Conservation (phyloP, 2,329 filamentous ascomycete species). For the Cephalotrichum gorgonifer region DNA sequence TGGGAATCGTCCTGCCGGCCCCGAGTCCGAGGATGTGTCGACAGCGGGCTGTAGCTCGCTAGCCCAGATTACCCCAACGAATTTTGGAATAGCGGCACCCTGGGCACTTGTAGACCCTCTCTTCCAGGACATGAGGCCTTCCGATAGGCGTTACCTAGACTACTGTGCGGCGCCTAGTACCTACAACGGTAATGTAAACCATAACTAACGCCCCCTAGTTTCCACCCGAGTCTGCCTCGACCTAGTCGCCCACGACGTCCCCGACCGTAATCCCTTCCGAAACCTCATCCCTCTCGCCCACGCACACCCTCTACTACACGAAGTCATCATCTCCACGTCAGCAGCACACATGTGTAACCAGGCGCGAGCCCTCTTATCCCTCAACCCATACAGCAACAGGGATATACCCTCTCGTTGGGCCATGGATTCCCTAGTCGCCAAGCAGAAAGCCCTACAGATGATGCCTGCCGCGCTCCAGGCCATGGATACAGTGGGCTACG, state of each 20-base stretch:
- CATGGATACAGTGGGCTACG: conserved; percentile 23
- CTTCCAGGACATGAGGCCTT: conserved; percentile 43
- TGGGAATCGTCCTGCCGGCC: not conserved
- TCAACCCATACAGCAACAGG: conserved; percentile 8
- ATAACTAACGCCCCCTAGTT: conserved; percentile 22
- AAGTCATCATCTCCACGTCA: conserved; percentile 36
- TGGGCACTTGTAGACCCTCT: conserved; percentile 27
- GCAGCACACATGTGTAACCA: conserved; percentile 37
- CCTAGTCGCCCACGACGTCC: conserved; percentile 35
- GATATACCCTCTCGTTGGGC: conserved; percentile 19
- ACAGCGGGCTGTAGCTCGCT: too few species aligned
- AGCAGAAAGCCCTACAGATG: conserved; percentile 31
- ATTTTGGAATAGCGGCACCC: not conserved
- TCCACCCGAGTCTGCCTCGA: conserved; percentile 40
- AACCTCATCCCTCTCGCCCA: conserved; percentile 29
- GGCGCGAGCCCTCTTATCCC: conserved; percentile 20
- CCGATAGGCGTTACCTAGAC: conserved; percentile 27
- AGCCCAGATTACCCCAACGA: not conserved
- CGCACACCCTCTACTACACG: conserved; percentile 29
- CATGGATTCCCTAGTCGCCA: conserved; percentile 33
- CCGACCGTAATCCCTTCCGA: conserved; percentile 35
- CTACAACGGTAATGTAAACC: not conserved
- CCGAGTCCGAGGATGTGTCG: not conserved
- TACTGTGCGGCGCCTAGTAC: conserved; percentile 23
- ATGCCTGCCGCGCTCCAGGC: conserved; percentile 28